Conservation (phyloP, 2,329 filamentous ascomycete species). For the Cryphonectria parasitica region DNA sequence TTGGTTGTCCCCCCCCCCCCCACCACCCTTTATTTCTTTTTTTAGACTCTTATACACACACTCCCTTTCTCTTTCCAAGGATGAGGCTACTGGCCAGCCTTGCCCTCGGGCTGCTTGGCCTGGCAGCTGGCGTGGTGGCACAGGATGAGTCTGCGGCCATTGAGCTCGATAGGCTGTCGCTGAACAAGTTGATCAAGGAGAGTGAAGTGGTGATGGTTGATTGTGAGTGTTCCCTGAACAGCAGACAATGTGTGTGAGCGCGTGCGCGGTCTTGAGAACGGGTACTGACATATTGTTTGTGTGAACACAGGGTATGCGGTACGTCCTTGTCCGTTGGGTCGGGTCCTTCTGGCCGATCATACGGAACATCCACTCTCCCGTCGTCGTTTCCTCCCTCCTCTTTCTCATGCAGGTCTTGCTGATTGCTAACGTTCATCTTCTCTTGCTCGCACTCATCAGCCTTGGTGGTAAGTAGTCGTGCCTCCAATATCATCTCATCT, state of each 20-base stretch:
- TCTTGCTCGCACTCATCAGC: constrained; percentile 5
- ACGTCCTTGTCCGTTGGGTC: background rate
- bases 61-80: constrained; percentile 4
- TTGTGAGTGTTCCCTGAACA: constrained; percentile 64
- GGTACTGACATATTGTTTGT: background rate
- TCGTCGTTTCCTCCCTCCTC: too few species aligned
- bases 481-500: background rate
- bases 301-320: constrained; percentile 17
- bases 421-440: constrained; percentile 2
- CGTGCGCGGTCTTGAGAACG: background rate
- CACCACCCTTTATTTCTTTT: constrained; percentile 12
- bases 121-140: constrained; percentile 59
- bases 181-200: constrained; percentile 80
- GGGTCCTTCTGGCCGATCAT: background rate
- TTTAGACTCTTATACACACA: background rate
- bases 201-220: constrained; percentile 92
- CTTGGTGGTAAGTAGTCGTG: constrained; percentile 53
- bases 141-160: constrained; percentile 72
- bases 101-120: constrained; percentile 53
- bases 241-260: background rate
- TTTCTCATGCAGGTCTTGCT: background rate
- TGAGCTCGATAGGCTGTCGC: constrained; percentile 82
- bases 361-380: too few species aligned
- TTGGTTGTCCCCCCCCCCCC: background rate
- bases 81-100: constrained; percentile 43